phyloP scores from a whole-genome alignment of 768 basidiomycete genomes.

The Pisolithus albus region DNA sequence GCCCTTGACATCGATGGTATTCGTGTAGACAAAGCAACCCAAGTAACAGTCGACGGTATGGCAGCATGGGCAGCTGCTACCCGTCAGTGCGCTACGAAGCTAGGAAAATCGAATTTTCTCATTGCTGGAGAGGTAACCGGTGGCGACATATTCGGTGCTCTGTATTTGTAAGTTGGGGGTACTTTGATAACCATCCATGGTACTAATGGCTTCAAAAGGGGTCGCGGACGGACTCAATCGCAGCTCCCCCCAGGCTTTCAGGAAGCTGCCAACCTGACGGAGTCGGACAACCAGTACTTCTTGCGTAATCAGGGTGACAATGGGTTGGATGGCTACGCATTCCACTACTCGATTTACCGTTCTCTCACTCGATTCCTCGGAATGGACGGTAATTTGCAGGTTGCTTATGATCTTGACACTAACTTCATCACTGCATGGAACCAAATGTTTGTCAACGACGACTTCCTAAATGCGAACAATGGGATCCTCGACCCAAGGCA shows the following conservation, averaged over 20 bases:
- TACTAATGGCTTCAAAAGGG: constrained; percentile 35
- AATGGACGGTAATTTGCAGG: constrained; percentile 92
- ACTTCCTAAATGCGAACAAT: constrained; percentile 69
- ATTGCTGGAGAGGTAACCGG: constrained; percentile 93
- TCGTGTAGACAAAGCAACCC: constrained; percentile 92
- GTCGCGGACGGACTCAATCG: constrained; percentile 79
- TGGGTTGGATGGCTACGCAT: constrained; percentile 74
- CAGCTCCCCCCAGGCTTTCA: constrained; percentile 64
- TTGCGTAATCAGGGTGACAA: constrained; percentile 56
- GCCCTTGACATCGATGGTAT: constrained; percentile 91
- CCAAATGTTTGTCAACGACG: constrained; percentile 82
- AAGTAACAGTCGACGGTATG: constrained; percentile 79
- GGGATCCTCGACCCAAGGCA: constrained; percentile 74
- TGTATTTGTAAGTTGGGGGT: constrained; percentile 61
- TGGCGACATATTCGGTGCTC: constrained; percentile 81
- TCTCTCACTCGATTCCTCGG: constrained; percentile 80
- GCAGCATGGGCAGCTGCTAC: constrained; percentile 70
- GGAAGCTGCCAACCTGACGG: constrained; percentile 60
- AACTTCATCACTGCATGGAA: constrained; percentile 92
- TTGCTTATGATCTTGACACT: constrained; percentile 75
- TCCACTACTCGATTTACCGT: constrained; percentile 94
- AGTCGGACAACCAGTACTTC: constrained; percentile 65
- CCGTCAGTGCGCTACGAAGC: constrained; percentile 59
- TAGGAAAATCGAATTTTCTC: constrained; percentile 83
- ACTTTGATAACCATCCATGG: neutral